A percentile compares a stretch with the other conserved stretches of the same genome.
Conservation (phyloP, 1,284 basidiomycete species). For the Naganishia sp. region DNA sequence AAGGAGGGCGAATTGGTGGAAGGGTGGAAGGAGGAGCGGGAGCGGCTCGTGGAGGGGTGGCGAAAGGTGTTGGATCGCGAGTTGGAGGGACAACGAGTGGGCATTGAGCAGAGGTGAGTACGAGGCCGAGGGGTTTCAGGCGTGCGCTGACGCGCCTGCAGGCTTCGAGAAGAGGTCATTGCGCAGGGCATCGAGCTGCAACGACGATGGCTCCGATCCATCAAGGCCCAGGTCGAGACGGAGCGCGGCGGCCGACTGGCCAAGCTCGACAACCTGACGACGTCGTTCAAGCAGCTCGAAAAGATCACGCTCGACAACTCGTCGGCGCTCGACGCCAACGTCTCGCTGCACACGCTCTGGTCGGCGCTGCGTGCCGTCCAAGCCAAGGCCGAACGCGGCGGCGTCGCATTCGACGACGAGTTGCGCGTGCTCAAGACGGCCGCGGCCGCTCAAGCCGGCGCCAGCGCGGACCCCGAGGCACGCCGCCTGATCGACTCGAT, state of each 20-base stretch:
- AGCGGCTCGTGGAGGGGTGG: conserved; percentile 74
- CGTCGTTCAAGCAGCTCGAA: conserved; percentile 86
- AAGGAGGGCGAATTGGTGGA: conserved; percentile 86
- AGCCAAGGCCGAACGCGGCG: conserved; percentile 60
- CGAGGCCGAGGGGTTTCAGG: too few species aligned
- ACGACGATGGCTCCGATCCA: conserved; percentile 91
- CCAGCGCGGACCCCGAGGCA: conserved; percentile 35
- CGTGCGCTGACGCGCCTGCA: conserved; percentile 47
- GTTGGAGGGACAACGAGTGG: conserved; percentile 81
- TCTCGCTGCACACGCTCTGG: conserved; percentile 69
- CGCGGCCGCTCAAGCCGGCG: conserved; percentile 61
- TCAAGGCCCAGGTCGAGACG: conserved; percentile 93
- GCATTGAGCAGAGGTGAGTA: conserved; percentile 84
- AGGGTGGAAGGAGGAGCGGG: conserved; percentile 77
- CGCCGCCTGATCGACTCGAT: conserved; percentile 63
- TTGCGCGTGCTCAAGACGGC: conserved; percentile 74
- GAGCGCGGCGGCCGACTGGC: conserved; percentile 94
- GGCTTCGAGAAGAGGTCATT: conserved; percentile 90
- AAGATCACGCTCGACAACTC: conserved; percentile 89
- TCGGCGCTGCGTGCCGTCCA: conserved; percentile 56
- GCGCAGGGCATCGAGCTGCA: conserved; percentile 97
- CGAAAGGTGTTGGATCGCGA: conserved; percentile 83
- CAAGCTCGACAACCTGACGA: conserved; percentile 89
- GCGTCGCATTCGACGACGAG: conserved; percentile 80
- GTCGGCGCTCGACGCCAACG: conserved; percentile 81